phyloP scores from a whole-genome alignment of 495 filamentous ascomycete genomes.

The Xylaria scruposa region DNA sequence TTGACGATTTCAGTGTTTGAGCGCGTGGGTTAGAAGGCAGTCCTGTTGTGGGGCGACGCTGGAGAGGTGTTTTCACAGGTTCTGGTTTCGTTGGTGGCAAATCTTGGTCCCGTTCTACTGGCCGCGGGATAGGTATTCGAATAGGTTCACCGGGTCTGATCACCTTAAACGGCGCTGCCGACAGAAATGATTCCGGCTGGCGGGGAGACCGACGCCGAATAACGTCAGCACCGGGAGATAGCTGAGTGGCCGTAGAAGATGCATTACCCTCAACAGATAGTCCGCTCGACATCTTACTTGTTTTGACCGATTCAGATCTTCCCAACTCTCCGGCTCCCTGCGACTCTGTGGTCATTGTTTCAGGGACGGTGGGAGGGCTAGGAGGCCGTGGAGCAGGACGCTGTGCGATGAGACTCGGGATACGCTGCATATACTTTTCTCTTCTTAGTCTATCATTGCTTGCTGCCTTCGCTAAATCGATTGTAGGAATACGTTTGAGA shows the following conservation, averaged over 20 bases:
- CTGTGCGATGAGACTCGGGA: slow-evolving; percentile 40
- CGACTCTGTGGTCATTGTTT: slow-evolving; percentile 49
- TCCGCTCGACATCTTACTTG: slow-evolving; percentile 30
- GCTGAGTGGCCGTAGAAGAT: slow-evolving; percentile 48
- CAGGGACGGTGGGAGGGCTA: slow-evolving; percentile 32
- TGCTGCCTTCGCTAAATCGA: slow-evolving; percentile 56
- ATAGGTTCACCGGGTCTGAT: slow-evolving; percentile 39
- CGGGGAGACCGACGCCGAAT: slow-evolving; percentile 30
- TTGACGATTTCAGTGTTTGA: slow-evolving; percentile 44
- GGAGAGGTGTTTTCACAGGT: slow-evolving; percentile 48
- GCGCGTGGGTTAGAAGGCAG: slow-evolving; percentile 57
- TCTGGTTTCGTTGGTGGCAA: slow-evolving; percentile 36
- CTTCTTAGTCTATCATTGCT: slow-evolving; percentile 55
- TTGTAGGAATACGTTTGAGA: slow-evolving; percentile 52
- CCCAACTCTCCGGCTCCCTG: slow-evolving; percentile 40
- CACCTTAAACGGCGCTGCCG: slow-evolving; percentile 28
- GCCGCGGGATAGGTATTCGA: slow-evolving; percentile 40
- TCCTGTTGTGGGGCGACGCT: slow-evolving; percentile 55
- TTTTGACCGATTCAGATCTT: slow-evolving; percentile 34
- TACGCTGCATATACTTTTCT: slow-evolving; percentile 42
- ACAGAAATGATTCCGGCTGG: slow-evolving; percentile 7
- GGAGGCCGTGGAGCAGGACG: slow-evolving; percentile 49
- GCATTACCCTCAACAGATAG: slow-evolving; percentile 41
- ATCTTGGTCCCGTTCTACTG: slow-evolving; percentile 28
- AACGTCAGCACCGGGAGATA: slow-evolving; percentile 52